Conservation (phyloP, 306 rosid species). For the Citrullus mucosospermus region DNA sequence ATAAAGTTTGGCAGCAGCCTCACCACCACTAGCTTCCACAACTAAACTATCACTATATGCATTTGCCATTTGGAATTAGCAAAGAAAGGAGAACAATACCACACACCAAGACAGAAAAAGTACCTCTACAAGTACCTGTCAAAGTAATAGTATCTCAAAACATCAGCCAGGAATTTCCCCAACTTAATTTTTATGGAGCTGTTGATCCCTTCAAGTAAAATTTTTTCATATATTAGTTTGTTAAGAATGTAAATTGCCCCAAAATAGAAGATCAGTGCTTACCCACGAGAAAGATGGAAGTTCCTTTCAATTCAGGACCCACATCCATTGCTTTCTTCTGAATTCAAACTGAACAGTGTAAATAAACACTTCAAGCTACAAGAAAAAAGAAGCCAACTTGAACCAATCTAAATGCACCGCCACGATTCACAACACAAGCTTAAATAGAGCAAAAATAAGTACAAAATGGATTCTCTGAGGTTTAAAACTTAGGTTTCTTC, state of each 20-base stretch:
- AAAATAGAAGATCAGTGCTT: constrained; percentile 13
- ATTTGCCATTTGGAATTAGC: constrained; percentile 7
- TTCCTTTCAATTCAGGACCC: constrained; percentile 61
- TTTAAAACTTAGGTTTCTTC: not conserved
- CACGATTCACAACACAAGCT: not conserved
- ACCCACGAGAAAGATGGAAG: constrained; percentile 86
- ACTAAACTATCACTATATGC: constrained; percentile 50
- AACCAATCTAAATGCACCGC: not conserved
- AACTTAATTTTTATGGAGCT: constrained; percentile 51
- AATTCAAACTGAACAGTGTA: constrained; percentile 40
- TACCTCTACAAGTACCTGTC: constrained; percentile 45
- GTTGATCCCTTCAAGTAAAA: constrained; percentile 46
- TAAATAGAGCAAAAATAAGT: not conserved
- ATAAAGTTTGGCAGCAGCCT: constrained; percentile 38
- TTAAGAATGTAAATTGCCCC: not conserved
- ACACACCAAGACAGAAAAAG: not conserved
- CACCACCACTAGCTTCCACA: constrained; percentile 73
- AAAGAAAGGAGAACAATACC: constrained; percentile 9
- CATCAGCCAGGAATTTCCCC: constrained; percentile 68
- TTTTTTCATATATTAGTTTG: not conserved
- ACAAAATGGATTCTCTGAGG: not conserved
- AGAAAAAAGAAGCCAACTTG: not conserved
- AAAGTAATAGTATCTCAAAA: constrained; percentile 71
- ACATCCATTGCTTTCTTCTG: constrained; percentile 74
- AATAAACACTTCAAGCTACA: constrained; percentile 32